Base-by-base conservation (phyloP, 495 filamentous ascomycete genomes). In the Aspergillus olivimuriae region DNA sequence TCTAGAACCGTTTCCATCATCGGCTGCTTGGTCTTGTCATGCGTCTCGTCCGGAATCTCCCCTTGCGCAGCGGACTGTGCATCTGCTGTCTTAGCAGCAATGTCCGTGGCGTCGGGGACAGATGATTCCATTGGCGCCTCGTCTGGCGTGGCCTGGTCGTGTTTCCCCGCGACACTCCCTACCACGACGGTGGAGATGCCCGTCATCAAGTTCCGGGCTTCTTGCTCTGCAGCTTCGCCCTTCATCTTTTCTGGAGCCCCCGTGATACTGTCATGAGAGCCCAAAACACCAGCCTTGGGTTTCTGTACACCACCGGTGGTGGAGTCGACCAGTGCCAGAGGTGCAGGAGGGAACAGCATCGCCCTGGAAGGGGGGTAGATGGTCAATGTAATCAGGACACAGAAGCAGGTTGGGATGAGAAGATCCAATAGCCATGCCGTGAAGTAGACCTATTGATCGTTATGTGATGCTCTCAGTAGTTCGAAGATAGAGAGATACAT, bases 11-110 rank as follows among this genome's bases (percentile, higher is more conserved):
- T 83, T 3, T 79, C 80, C 58, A 85, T 83, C 68, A 94, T 83
- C 0, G 86, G 89, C 32, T 84, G 75, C 55, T 89, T 92, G 0
- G 89, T 89, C 65, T 89, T 94, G 52, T 94, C 87, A 34, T 89
- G 78, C 4, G 72, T 57, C 0, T 67, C 52, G 22, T 55, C 48
- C 1, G 76, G 57, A 16, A 65, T 60, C 8, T 55, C 62, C 3
- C 70, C 73, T 22, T 69, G 65, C 1, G 74, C 73, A 9, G 69
- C 65, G 4, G 73, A 65, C 55, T 83, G 79, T 1, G 83, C 79
- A 46, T 83, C 74, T 1, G 77, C 73, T 3, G 77, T 73, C 20
- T 60, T 61, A 11, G 69, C 53, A 2, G 73, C 75, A 4, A 84
- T 52, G 3, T 70, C 67, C 4, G 79, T 80, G 4, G 80, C 76